These are phyloP conservation scores for Pseudogymnoascus sp. DNA, from an alignment of 2,329 filamentous ascomycete genomes.

Conservation along the genomic window DNA sequence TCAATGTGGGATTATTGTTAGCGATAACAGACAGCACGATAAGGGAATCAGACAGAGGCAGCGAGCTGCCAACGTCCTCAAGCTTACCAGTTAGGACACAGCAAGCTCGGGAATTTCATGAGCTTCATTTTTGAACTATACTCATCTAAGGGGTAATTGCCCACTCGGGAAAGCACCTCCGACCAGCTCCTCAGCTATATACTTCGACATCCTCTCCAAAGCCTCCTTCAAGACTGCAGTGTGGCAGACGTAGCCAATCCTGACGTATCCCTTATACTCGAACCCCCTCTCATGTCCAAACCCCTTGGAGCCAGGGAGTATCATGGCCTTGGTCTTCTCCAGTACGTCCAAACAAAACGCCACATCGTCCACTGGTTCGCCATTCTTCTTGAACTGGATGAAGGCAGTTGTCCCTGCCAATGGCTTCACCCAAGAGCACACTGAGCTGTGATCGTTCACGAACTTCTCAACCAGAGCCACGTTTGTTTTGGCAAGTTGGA, in stretches of 20 bases:
- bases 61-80: not conserved
- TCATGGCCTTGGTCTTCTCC: slow-evolving; percentile 62
- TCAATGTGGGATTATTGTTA: slow-evolving; percentile 6
- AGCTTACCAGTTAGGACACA: not conserved
- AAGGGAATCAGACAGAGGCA: not conserved
- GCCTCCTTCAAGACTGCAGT: slow-evolving; percentile 63
- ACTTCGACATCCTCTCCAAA: slow-evolving; percentile 38
- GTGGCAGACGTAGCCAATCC: slow-evolving; percentile 68
- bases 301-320: slow-evolving; percentile 65
- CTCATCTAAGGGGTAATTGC: not conserved
- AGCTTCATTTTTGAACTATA: not conserved
- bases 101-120: not conserved
- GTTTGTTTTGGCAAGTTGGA: slow-evolving; percentile 61
- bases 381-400: slow-evolving; percentile 57
- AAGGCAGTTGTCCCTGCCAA: slow-evolving; percentile 75
- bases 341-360: slow-evolving; percentile 63
- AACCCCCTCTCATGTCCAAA: slow-evolving; percentile 52
- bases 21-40: slow-evolving; percentile 4
- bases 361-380: slow-evolving; percentile 60
- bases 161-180: not conserved
- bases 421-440: slow-evolving; percentile 66
- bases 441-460: slow-evolving; percentile 54
- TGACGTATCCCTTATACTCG: slow-evolving; percentile 67
- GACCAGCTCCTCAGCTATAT: slow-evolving; percentile 20
- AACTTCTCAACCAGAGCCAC: slow-evolving; percentile 59